A percentile compares a stretch with the other conserved stretches of the same genome.
Evolutionary conservation across 306 rosid species (phyloP).

Genomic region (Rosa lucieae): DNA sequence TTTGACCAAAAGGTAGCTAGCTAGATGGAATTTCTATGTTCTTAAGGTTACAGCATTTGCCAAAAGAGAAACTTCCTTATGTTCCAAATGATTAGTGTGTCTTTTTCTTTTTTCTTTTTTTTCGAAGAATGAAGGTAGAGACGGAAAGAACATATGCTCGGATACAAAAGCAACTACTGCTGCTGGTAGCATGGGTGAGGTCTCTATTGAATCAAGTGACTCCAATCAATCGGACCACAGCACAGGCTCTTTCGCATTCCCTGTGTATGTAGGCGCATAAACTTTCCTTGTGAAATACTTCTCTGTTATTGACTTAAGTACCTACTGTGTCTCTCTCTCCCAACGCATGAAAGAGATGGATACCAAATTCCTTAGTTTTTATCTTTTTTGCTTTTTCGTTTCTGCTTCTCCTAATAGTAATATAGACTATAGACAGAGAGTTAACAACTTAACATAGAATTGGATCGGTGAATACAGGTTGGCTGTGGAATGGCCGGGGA

Average conservation of each 20-base stretch:
- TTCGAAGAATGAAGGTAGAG: conserved; percentile 28
- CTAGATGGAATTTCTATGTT: not conserved
- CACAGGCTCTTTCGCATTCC: conserved; percentile 69
- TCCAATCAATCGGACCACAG: conserved; percentile 55
- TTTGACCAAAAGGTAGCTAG: conserved; percentile 34
- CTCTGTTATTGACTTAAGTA: not conserved
- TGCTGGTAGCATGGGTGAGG: conserved; percentile 21
- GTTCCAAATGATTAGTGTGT: not conserved
- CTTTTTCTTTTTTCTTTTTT: not conserved
- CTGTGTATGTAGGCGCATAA: conserved; percentile 51
- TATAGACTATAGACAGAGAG: not conserved
- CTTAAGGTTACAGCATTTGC: not conserved
- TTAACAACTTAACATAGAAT: not conserved
- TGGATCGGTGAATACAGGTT: conserved; percentile 35
- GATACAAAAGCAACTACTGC: conserved; percentile 12
- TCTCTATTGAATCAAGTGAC: conserved; percentile 42
- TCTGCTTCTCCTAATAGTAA: too few species aligned
- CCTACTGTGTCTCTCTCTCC: not conserved
- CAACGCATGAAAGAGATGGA: not conserved
- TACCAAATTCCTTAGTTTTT: too few species aligned
- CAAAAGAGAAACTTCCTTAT: not conserved
- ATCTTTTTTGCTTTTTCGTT: too few species aligned
- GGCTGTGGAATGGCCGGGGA: conserved; percentile 68
- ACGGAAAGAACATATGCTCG: conserved; percentile 24
- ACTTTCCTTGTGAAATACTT: not conserved